Conservation (phyloP, 805 yeast species). For the Starmerella sirachaensis region DNA sequence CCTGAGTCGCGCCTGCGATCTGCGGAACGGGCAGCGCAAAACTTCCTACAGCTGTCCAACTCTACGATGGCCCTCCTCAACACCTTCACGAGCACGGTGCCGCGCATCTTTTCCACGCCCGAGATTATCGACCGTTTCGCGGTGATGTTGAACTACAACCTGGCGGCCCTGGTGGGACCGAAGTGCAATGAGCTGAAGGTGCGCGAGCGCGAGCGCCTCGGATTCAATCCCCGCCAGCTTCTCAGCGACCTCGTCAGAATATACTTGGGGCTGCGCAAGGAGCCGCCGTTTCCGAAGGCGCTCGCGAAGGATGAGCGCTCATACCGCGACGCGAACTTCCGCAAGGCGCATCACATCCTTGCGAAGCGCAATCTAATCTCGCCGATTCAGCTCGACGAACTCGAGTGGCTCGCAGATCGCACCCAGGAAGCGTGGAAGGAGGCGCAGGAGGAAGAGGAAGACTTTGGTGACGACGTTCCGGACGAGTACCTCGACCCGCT, state of each 20-base stretch:
- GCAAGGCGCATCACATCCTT: constrained; percentile 58
- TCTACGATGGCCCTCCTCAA: constrained; percentile 70
- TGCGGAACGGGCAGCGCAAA: constrained; percentile 66
- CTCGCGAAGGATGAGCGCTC: constrained; percentile 91
- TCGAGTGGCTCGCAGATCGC: constrained; percentile 55
- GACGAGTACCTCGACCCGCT: constrained; percentile 95
- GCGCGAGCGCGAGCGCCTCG: constrained; percentile 65
- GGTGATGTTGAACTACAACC: constrained; percentile 87
- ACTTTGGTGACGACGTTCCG: constrained; percentile 85
- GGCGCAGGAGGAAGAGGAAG: constrained; percentile 66
- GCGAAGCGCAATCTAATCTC: constrained; percentile 43
- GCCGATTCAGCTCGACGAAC: constrained; percentile 42
- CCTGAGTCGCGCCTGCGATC: constrained; percentile 37
- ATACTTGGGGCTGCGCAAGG: constrained; percentile 56
- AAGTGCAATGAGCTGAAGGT: constrained; percentile 83
- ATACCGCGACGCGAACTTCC: constrained; percentile 53
- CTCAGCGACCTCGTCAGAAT: constrained; percentile 61
- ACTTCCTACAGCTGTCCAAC: constrained; percentile 71
- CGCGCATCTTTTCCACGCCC: constrained; percentile 69
- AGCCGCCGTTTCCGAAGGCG: constrained; percentile 58
- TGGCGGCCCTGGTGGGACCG: constrained; percentile 90
- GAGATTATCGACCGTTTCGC: constrained; percentile 92
- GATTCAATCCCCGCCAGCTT: constrained; percentile 66
- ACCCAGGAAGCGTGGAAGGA: constrained; percentile 23
- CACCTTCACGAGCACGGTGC: constrained; percentile 74